phyloP scores from a whole-genome alignment of 257 asterid species.

The Plantago major region DNA sequence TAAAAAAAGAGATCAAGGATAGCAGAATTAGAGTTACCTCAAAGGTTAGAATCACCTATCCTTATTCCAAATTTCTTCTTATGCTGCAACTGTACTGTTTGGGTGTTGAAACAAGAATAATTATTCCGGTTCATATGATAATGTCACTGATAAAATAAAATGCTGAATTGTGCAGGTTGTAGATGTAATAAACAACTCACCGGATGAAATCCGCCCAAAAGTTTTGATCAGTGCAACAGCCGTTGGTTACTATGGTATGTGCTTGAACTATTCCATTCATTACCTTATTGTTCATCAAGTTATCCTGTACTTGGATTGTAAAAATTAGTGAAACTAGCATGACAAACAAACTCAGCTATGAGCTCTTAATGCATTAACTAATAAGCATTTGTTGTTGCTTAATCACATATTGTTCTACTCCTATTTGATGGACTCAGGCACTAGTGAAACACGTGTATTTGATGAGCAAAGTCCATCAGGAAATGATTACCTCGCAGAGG shows the following conservation, averaged over 20 bases:
- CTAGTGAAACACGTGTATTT: constrained; percentile 70
- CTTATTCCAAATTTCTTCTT: constrained; percentile 16
- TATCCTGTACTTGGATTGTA: neutral
- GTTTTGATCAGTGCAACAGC: constrained; percentile 91
- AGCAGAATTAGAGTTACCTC: constrained; percentile 86
- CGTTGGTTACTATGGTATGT: constrained; percentile 85
- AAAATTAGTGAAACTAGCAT: too few relatives aligned
- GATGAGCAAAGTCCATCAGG: constrained; percentile 94
- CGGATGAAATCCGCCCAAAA: constrained; percentile 55
- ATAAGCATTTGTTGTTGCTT: neutral
- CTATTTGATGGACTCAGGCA: constrained; percentile 41
- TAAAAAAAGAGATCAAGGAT: constrained; percentile 85
- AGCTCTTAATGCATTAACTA: too few relatives aligned
- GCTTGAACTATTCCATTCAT: constrained; percentile 3
- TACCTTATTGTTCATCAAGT: neutral
- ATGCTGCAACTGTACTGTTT: neutral
- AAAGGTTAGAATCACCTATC: constrained; percentile 37
- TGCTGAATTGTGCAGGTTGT: constrained; percentile 45
- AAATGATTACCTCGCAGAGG: constrained; percentile 89
- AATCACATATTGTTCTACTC: constrained; percentile 11
- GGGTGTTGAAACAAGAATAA: neutral
- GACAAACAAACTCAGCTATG: too few relatives aligned
- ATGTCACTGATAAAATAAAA: neutral
- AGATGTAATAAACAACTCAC: constrained; percentile 54
- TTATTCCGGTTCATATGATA: neutral